Evolutionary conservation across 148 eudicot genomes (phyloP).

Genomic region (Oxyria digyna): DNA sequence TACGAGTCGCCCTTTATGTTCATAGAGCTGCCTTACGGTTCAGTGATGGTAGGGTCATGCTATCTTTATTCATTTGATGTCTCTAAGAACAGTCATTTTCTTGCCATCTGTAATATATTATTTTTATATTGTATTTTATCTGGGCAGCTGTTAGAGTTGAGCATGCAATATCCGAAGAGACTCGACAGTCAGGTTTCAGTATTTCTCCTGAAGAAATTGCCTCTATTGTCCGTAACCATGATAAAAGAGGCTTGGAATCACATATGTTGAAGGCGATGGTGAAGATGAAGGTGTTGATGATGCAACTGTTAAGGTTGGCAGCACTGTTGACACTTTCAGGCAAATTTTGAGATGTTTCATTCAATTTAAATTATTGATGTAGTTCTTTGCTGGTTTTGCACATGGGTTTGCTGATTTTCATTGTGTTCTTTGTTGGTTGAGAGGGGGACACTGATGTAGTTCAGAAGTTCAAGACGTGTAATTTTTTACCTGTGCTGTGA

Average conservation of each 20-base stretch:
- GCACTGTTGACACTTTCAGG: too few species aligned
- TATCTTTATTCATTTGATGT: background rate
- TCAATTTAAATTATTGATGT: too few species aligned
- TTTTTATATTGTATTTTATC: background rate
- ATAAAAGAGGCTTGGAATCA: conserved; percentile 31
- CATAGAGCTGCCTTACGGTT: conserved; percentile 57
- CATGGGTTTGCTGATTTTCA: too few species aligned
- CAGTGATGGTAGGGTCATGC: conserved; percentile 43
- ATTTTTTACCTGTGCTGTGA: too few species aligned
- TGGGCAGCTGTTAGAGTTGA: conserved; percentile 36
- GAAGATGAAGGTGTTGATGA: too few species aligned
- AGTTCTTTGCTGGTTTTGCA: too few species aligned
- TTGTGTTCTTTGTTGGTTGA: too few species aligned
- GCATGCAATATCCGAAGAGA: conserved; percentile 42
- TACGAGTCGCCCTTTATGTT: conserved; percentile 49
- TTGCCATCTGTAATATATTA: conserved; percentile 2
- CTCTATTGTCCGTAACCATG: conserved; percentile 48
- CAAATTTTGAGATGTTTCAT: too few species aligned
- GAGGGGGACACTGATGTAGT: too few species aligned
- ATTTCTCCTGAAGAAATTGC: conserved; percentile 75
- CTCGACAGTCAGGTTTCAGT: conserved; percentile 45
- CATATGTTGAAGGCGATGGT: conserved; percentile 46
- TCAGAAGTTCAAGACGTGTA: too few species aligned
- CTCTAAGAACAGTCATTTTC: background rate
- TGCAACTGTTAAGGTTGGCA: too few species aligned